Percentiles rank a stretch among this genome's conserved stretches.
Conservation (phyloP, 345 rosid genomes). For the Cardamine resedifolia region DNA sequence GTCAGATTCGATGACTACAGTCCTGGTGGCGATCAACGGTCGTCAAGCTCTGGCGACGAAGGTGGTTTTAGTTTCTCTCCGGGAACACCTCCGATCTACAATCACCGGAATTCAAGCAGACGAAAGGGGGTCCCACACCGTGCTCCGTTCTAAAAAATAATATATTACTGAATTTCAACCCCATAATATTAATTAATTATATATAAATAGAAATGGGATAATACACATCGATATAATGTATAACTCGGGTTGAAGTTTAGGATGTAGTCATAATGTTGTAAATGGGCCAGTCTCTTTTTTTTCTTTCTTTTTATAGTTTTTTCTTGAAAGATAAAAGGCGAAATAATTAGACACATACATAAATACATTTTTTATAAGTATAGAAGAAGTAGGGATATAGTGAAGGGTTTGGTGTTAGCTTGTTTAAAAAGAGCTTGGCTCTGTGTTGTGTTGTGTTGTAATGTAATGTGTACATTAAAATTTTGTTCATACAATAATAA, state of each 20-base stretch:
- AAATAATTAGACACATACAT: conserved; percentile 30
- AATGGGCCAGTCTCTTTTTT: conserved; percentile 22
- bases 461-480: conserved; percentile 31
- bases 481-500: conserved; percentile 31
- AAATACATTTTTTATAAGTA: conserved; percentile 29
- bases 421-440: conserved; percentile 4
- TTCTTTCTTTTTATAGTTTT: background rate
- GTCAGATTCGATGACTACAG: conserved; percentile 35
- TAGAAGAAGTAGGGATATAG: conserved; percentile 27
- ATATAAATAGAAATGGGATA: conserved; percentile 5
- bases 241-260: conserved; percentile 28
- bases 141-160: conserved; percentile 53
- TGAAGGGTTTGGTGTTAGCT: conserved; percentile 19
- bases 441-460: background rate
- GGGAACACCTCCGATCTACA: conserved; percentile 56
- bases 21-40: conserved; percentile 37
- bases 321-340: conserved; percentile 25
- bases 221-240: conserved; percentile 14
- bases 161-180: conserved; percentile 20
- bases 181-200: conserved; percentile 11
- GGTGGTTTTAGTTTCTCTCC: conserved; percentile 56
- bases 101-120: conserved; percentile 65
- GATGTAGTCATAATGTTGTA: conserved; percentile 40
- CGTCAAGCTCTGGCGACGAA: conserved; percentile 66
- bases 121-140: conserved; percentile 91